A percentile compares a stretch with the other conserved stretches of the same genome.
phyloP scores from a whole-genome alignment of 179 eudicot species.

The Beta macrorhiza region DNA sequence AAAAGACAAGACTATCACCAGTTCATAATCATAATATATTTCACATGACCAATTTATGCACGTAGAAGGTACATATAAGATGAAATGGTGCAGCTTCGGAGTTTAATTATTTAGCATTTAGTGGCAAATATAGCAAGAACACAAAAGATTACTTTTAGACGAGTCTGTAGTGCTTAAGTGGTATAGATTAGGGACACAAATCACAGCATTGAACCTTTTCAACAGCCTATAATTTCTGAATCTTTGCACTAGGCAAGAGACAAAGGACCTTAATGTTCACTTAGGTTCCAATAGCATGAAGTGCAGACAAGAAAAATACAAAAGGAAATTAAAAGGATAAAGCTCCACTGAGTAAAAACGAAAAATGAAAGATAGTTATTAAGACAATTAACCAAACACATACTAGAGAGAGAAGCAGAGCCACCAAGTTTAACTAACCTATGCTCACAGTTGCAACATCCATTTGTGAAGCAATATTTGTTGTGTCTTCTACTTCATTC shows the following conservation, averaged over 20 bases:
- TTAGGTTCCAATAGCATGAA: background rate
- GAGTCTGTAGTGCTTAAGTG: background rate
- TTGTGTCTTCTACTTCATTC: constrained; percentile 17
- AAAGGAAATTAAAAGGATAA: background rate
- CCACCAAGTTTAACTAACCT: constrained; percentile 31
- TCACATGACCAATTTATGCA: background rate
- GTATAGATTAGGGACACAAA: too few relatives aligned
- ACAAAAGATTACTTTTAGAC: background rate
- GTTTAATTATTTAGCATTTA: background rate
- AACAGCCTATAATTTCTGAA: background rate
- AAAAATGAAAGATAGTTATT: background rate
- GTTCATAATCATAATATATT: background rate
- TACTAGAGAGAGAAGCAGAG: background rate
- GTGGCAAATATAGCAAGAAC: background rate
- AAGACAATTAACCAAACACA: background rate
- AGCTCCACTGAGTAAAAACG: background rate
- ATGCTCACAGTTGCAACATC: constrained; percentile 21
- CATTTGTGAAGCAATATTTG: constrained; percentile 24
- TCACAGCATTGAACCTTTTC: background rate
- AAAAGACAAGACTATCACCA: background rate
- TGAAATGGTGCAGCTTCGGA: background rate
- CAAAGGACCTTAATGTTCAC: background rate
- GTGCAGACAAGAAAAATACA: background rate
- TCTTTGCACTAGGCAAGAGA: background rate
- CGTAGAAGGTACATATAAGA: background rate